phyloP scores from a whole-genome alignment of 768 basidiomycete species.

The Suillus subalutaceus region DNA sequence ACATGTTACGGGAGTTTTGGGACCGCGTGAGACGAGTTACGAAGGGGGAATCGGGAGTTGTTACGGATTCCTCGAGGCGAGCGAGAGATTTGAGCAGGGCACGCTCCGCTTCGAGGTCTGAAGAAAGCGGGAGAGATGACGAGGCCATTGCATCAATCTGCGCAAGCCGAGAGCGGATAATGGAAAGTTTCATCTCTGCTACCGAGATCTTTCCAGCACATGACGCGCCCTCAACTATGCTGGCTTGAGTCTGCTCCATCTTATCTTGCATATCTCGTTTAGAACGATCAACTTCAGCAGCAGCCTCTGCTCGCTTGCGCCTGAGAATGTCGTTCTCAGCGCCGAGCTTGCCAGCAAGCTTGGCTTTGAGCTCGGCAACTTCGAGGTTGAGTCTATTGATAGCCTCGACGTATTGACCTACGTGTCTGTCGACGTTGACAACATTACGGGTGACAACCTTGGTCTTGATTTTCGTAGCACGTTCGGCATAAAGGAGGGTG shows the following conservation, averaged over 20 bases:
- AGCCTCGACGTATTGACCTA: slow-evolving; percentile 93
- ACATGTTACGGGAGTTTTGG: slow-evolving; percentile 76
- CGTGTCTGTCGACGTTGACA: slow-evolving; percentile 92
- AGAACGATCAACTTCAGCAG: slow-evolving; percentile 72
- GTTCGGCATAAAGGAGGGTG: slow-evolving; percentile 95
- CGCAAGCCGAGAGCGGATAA: slow-evolving; percentile 62
- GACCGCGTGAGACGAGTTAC: slow-evolving; percentile 65
- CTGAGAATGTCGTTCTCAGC: slow-evolving; percentile 64
- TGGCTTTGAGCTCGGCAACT: slow-evolving; percentile 84
- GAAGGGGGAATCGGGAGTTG: slow-evolving; percentile 61
- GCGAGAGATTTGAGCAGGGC: slow-evolving; percentile 68
- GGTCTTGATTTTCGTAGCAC: slow-evolving; percentile 98
- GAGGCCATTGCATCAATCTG: slow-evolving; percentile 52
- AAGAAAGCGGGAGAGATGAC: slow-evolving; percentile 41
- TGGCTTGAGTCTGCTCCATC: slow-evolving; percentile 68
- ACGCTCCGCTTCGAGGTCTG: slow-evolving; percentile 74
- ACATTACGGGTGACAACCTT: slow-evolving; percentile 96
- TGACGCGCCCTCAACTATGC: slow-evolving; percentile 74
- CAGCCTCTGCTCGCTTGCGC: slow-evolving; percentile 72
- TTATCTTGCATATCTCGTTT: slow-evolving; percentile 73
- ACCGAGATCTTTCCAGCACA: slow-evolving; percentile 73
- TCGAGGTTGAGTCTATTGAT: slow-evolving; percentile 87
- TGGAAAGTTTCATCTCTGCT: slow-evolving; percentile 67
- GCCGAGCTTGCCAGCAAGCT: slow-evolving; percentile 71
- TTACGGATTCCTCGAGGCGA: slow-evolving; percentile 67